These are phyloP conservation scores for Emydomyces testavorans DNA, from an alignment of 2,329 filamentous ascomycete genomes.

Conservation along the genomic window DNA sequence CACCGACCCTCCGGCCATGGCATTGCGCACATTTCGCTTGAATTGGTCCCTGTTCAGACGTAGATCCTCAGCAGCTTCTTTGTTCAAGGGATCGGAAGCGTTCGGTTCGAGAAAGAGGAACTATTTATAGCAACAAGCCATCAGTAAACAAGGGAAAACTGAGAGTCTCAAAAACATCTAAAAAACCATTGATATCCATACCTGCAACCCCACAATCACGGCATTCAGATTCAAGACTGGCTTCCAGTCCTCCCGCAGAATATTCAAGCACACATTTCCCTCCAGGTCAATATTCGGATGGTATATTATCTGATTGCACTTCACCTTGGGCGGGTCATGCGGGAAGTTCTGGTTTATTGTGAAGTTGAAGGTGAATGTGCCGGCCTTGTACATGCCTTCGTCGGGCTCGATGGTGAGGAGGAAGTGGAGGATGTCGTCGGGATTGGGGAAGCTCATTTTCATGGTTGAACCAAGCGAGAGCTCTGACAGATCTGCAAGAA, in stretches of 20 bases:
- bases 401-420: conserved; percentile 40
- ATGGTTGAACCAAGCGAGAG: conserved; percentile 45
- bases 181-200: conserved; percentile 27
- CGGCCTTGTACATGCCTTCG: conserved; percentile 70
- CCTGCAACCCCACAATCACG: conserved; percentile 86
- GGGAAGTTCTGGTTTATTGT: conserved; percentile 90
- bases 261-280: conserved; percentile 96
- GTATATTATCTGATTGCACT: conserved; percentile 96
- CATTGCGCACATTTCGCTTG: conserved; percentile 73
- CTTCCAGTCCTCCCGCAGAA: conserved; percentile 97
- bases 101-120: conserved; percentile 98
- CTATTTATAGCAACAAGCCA: conserved; percentile 34
- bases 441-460: conserved; percentile 45
- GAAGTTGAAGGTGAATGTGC: conserved; percentile 81
- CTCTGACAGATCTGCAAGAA: conserved; percentile 35
- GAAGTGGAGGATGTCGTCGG: conserved; percentile 49
- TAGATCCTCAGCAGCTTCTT: conserved; percentile 90
- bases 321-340: conserved; percentile 94
- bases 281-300: conserved; percentile 97
- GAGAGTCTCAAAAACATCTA: not conserved
- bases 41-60: conserved; percentile 76
- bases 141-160: not conserved
- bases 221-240: conserved; percentile 93
- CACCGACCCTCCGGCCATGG: conserved; percentile 72
- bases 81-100: conserved; percentile 92